phyloP scores from a whole-genome alignment of 2,329 filamentous ascomycete species.

The Arthrobotrys sinensis region DNA sequence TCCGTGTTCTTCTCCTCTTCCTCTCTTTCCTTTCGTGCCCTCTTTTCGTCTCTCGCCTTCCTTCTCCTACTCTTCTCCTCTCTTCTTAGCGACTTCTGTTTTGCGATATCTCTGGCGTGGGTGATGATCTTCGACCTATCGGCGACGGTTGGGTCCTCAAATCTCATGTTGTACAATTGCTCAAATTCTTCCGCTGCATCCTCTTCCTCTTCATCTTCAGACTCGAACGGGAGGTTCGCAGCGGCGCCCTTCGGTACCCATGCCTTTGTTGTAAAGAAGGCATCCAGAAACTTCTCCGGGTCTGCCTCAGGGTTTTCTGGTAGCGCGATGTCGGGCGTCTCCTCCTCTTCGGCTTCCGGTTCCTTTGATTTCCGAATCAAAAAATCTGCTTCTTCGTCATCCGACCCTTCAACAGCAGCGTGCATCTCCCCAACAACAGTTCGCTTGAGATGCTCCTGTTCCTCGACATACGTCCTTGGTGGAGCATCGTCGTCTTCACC shows the following conservation, averaged over 20 bases:
- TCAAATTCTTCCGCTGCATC: slow-evolving; percentile 88
- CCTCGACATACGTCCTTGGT: slow-evolving; percentile 84
- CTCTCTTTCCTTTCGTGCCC: slow-evolving; percentile 82
- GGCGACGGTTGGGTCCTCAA: slow-evolving; percentile 81
- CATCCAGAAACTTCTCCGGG: slow-evolving; percentile 92
- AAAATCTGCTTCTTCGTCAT: slow-evolving; percentile 72
- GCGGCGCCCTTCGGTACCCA: slow-evolving; percentile 79
- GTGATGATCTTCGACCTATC: slow-evolving; percentile 77
- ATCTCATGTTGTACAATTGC: slow-evolving; percentile 91
- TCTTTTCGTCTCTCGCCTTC: slow-evolving; percentile 83
- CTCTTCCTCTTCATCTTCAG: slow-evolving; percentile 83
- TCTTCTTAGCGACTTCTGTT: slow-evolving; percentile 85
- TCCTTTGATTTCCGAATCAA: slow-evolving; percentile 79
- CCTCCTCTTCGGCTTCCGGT: slow-evolving; percentile 65
- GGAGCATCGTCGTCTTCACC: slow-evolving; percentile 74
- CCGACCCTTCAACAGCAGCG: slow-evolving; percentile 71
- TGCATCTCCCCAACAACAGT: slow-evolving; percentile 86
- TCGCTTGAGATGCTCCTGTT: slow-evolving; percentile 86
- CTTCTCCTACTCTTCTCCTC: slow-evolving; percentile 85
- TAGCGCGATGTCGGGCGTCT: slow-evolving; percentile 63
- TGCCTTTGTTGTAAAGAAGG: slow-evolving; percentile 91
- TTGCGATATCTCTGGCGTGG: slow-evolving; percentile 83
- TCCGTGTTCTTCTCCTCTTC: slow-evolving; percentile 83
- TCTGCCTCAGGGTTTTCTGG: slow-evolving; percentile 81
- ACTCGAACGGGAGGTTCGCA: slow-evolving; percentile 78